A percentile compares a stretch with the other conserved stretches of the same genome.
phyloP scores from a whole-genome alignment of 306 rosid species.

The Citrullus amarus region DNA sequence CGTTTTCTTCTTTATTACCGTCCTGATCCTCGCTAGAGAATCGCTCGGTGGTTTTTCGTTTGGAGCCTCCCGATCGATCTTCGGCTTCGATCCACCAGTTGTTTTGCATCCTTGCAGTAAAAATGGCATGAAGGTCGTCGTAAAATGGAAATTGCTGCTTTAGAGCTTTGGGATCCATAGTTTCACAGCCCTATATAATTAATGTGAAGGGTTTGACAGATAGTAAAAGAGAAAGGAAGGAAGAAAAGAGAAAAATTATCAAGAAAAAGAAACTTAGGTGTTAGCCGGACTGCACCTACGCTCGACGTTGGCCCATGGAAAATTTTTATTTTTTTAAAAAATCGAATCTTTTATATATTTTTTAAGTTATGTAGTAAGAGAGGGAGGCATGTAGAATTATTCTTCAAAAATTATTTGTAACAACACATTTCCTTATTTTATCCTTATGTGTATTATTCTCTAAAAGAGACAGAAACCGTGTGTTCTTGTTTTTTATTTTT shows the following conservation, averaged over 20 bases:
- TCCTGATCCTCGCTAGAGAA: slow-evolving; percentile 21
- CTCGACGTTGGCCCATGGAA: no score
- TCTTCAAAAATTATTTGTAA: no score
- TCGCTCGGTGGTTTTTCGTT: slow-evolving; percentile 28
- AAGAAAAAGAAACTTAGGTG: no score
- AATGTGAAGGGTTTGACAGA: not conserved
- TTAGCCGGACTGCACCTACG: no score
- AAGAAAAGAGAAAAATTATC: not conserved
- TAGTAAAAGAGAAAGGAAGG: not conserved
- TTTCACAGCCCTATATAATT: slow-evolving; percentile 57
- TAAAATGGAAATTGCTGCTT: slow-evolving; percentile 81
- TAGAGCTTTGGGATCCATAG: slow-evolving; percentile 45
- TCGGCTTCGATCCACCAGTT: slow-evolving; percentile 64
- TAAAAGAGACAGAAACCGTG: no score
- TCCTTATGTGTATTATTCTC: not conserved
- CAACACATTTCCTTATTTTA: not conserved
- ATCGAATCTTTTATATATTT: no score
- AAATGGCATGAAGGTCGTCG: slow-evolving; percentile 62
- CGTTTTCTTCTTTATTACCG: slow-evolving; percentile 3
- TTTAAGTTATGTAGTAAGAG: no score
- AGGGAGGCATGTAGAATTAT: no score
- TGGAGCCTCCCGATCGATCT: slow-evolving; percentile 26
- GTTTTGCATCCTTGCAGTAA: slow-evolving; percentile 48
- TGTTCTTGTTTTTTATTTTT: no score
- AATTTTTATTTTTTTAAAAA: no score